Evolutionary conservation across 2,329 filamentous ascomycete species (phyloP).

Genomic region (Trichophyton benhamiae): DNA sequence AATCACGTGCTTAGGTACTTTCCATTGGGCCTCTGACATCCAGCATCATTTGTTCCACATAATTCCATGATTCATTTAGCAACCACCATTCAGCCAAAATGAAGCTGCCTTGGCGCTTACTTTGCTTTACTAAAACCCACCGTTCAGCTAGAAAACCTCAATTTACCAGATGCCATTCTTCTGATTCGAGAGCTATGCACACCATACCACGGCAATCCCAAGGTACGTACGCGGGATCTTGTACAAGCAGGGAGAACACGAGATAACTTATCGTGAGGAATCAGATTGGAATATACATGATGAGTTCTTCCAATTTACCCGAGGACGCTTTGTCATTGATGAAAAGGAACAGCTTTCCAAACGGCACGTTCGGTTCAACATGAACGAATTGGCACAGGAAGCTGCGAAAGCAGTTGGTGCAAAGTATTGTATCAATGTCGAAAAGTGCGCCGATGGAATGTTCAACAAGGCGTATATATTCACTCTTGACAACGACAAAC

Average conservation of each 20-base stretch:
- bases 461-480: constrained; percentile 18
- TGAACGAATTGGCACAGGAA: constrained; percentile 22
- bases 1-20: background rate
- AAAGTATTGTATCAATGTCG: constrained; percentile 1
- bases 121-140: background rate
- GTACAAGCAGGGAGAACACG: too few relatives aligned
- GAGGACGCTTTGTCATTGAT: constrained; percentile 7
- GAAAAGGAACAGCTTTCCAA: constrained; percentile 4
- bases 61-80: background rate
- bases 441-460: constrained; percentile 10
- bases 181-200: background rate
- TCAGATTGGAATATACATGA: background rate
- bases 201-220: background rate
- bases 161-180: background rate
- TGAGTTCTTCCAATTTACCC: constrained; percentile 8
- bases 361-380: constrained; percentile 20
- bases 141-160: background rate
- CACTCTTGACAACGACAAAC: constrained; percentile 8
- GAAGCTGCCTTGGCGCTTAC: background rate
- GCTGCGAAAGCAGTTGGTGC: constrained; percentile 22
- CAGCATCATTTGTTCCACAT: too few relatives aligned
- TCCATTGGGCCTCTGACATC: background rate
- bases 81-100: background rate
- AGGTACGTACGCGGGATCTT: background rate
- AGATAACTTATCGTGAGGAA: too few relatives aligned